Evolutionary conservation across 2,329 filamentous ascomycete genomes (phyloP), one percentile per base, ranked within the genome.

Genomic region (Neofusicoccum sp.): DNA sequence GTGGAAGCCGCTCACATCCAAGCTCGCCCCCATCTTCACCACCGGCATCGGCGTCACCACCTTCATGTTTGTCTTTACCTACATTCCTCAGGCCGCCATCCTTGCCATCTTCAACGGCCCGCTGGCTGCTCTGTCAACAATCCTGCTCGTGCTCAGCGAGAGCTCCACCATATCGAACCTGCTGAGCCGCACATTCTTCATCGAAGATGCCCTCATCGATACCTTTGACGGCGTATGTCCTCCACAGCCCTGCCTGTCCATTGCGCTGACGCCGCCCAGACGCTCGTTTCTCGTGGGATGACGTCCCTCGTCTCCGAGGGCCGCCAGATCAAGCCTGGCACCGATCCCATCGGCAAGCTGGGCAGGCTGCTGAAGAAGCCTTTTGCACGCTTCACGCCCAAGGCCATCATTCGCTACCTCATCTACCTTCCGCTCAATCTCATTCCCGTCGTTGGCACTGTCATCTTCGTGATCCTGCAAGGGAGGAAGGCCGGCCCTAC

Each of bases 381-480:
- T 0, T 83, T 86, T 62, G 75, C 75, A 28, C 78, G 80, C 62
- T 82, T 82, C 61, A 78, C 79, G 0, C 79, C 82, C 1, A 75
- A 76, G 68, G 86, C 88, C 6, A 75, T 96, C 45, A 78, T 96
- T 40, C 82, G 90, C 43, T 93, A 93, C 69, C 71, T 96, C 64
- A 84, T 97, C 77, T 95, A 96, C 72, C 80, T 96, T 43, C 93
- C 93, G 9, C 82, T 98, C 63, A 98, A 97, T 78, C 92, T 96
- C 71, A 92, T 98, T 57, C 93, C 93, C 0, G 83, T 97, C 0
- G 85, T 96, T 16, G 93, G 93, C 5, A 96, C 93, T 0, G 78
- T 87, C 6, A 78, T 92, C 4, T 98, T 96, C 74, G 83, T 97
- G 34, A 73, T 89, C 30, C 72, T 96, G 14, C 91, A 96, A 74